These are phyloP conservation scores for Tausonia pullulans DNA, from an alignment of 1,284 basidiomycete genomes.

Conservation along the genomic window DNA sequence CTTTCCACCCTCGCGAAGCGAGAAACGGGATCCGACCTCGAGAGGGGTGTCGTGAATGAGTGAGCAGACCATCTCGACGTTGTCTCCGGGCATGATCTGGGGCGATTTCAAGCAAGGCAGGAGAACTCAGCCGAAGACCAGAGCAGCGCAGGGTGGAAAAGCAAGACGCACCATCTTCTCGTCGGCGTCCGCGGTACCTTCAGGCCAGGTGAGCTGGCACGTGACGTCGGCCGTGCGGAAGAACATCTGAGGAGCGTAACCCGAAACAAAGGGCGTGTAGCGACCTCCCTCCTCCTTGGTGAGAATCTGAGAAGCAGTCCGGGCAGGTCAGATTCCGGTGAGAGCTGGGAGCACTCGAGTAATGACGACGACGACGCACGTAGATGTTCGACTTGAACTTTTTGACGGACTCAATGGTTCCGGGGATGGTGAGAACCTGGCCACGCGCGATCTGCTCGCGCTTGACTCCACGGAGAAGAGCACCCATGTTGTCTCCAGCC, in stretches of 20 bases:
- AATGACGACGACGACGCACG: constrained; percentile 38
- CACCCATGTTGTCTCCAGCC: constrained; percentile 99
- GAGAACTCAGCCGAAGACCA: background rate
- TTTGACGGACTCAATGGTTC: constrained; percentile 87
- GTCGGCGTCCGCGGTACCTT: constrained; percentile 58
- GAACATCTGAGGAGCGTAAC: constrained; percentile 95
- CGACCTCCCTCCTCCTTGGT: constrained; percentile 98
- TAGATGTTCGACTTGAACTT: constrained; percentile 91
- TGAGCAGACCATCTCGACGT: constrained; percentile 82
- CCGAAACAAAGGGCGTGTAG: constrained; percentile 92
- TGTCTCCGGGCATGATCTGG: constrained; percentile 96
- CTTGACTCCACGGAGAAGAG: constrained; percentile 91
- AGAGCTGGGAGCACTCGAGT: background rate
- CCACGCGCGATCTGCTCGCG: constrained; percentile 92
- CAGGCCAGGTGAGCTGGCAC: constrained; percentile 72
- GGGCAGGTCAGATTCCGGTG: background rate
- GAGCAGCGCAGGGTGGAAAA: constrained; percentile 4
- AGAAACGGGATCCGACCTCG: constrained; percentile 90
- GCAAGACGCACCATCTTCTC: constrained; percentile 60
- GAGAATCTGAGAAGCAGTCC: constrained; percentile 47
- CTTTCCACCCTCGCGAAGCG: constrained; percentile 91
- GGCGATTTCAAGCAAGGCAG: constrained; percentile 10
- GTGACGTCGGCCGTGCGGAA: constrained; percentile 94
- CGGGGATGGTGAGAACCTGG: constrained; percentile 79
- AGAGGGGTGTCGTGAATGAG: constrained; percentile 82